Conservation (phyloP, 352 stramenopile species). For the Phytophthora citrophthora region DNA sequence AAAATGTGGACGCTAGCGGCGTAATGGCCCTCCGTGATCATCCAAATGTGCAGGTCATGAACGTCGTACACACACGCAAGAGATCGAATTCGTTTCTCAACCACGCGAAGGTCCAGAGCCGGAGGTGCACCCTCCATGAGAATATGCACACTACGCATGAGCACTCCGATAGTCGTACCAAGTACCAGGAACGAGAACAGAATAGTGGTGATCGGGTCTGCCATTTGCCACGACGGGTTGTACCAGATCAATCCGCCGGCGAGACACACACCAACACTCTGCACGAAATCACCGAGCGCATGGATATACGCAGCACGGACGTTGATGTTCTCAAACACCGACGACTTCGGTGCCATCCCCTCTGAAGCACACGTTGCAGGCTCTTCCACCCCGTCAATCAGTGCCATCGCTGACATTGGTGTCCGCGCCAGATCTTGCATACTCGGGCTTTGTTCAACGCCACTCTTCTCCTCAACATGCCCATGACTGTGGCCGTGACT, state of each 20-base stretch:
- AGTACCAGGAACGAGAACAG: slow-evolving; percentile 96
- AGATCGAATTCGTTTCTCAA: slow-evolving; percentile 68
- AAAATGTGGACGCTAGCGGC: slow-evolving; percentile 93
- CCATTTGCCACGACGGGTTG: slow-evolving; percentile 94
- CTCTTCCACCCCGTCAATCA: slow-evolving; percentile 61
- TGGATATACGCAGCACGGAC: slow-evolving; percentile 98
- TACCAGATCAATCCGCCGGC: slow-evolving; percentile 97
- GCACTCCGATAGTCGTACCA: slow-evolving; percentile 93
- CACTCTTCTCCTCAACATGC: slow-evolving; percentile 27
- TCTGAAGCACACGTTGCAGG: slow-evolving; percentile 5
- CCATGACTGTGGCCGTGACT: slow-evolving; percentile 29
- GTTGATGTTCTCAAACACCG: slow-evolving; percentile 92
- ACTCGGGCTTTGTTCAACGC: slow-evolving; percentile 51
- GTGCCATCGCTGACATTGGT: slow-evolving; percentile 77
- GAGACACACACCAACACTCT: slow-evolving; percentile 97
- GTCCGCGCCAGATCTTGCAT: slow-evolving; percentile 59
- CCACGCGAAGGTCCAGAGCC: slow-evolving; percentile 50
- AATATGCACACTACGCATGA: slow-evolving; percentile 92
- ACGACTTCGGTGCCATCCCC: slow-evolving; percentile 20
- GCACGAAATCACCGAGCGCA: slow-evolving; percentile 96
- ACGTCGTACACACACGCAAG: slow-evolving; percentile 91
- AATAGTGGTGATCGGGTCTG: slow-evolving; percentile 97
- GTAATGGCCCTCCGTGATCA: slow-evolving; percentile 89
- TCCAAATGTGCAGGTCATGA: slow-evolving; percentile 99
- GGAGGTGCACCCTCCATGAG: slow-evolving; percentile 95